These are phyloP conservation scores for Alternaria novae-zelandiae DNA, from an alignment of 2,329 filamentous ascomycete genomes.

Conservation along the genomic window DNA sequence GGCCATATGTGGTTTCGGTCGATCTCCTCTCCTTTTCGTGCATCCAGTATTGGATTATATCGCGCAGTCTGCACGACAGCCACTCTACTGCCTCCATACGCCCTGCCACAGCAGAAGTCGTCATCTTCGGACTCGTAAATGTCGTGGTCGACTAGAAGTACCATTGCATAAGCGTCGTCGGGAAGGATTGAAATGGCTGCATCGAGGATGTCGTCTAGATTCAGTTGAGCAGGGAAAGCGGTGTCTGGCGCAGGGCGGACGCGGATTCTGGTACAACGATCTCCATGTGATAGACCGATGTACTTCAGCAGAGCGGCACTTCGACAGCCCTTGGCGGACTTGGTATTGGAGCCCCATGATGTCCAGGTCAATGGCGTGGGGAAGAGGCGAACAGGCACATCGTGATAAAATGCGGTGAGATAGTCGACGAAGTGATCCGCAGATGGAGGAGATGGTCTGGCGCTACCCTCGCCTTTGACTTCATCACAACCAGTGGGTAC, in stretches of 20 bases:
- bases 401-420: slow-evolving; percentile 61
- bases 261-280: slow-evolving; percentile 58
- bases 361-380: slow-evolving; percentile 54
- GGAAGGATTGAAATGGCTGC: slow-evolving; percentile 62
- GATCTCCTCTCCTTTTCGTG: slow-evolving; percentile 50
- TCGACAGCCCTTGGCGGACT: slow-evolving; percentile 2
- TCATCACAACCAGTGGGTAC: slow-evolving; percentile 2
- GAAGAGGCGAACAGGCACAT: slow-evolving; percentile 58
- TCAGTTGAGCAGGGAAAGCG: slow-evolving; percentile 60
- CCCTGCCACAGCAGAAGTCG: slow-evolving; percentile 70
- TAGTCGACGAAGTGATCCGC: slow-evolving; percentile 51
- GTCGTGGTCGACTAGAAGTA: slow-evolving; percentile 67
- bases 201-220: slow-evolving; percentile 68
- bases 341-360: slow-evolving; percentile 51
- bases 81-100: slow-evolving; percentile 69
- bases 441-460: slow-evolving; percentile 9
- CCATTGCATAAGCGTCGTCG: slow-evolving; percentile 63
- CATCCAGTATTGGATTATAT: slow-evolving; percentile 62
- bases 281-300: slow-evolving; percentile 55
- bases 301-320: slow-evolving; percentile 29
- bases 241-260: slow-evolving; percentile 57
- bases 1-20: slow-evolving; percentile 68
- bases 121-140: slow-evolving; percentile 71
- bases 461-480: slow-evolving; percentile 21
- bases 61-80: slow-evolving; percentile 67